Conservation (phyloP, 2,329 filamentous ascomycete genomes). For the Curvularia verruculosa region DNA sequence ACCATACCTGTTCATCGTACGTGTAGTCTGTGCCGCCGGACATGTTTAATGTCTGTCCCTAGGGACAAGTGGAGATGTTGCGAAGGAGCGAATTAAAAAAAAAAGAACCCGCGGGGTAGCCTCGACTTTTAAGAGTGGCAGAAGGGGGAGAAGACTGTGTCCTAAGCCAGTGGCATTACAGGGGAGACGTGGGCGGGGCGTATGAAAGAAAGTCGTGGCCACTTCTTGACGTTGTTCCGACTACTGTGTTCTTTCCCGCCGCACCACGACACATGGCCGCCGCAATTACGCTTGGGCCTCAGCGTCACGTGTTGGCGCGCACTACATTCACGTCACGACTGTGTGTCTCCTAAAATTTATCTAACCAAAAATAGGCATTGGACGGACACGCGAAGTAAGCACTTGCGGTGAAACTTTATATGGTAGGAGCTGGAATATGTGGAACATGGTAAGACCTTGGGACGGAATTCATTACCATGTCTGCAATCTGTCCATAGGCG, state of each 20-base stretch:
- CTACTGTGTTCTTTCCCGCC: slow-evolving; percentile 38
- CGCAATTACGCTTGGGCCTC: slow-evolving; percentile 22
- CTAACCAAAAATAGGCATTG: background rate
- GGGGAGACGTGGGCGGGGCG: slow-evolving; percentile 21
- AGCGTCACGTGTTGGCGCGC: slow-evolving; percentile 11
- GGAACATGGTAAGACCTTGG: background rate
- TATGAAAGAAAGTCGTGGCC: slow-evolving; percentile 39
- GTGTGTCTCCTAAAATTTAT: too few species aligned
- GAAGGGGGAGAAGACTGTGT: slow-evolving; percentile 12
- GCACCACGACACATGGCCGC: slow-evolving; percentile 28
- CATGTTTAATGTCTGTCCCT: slow-evolving; percentile 39
- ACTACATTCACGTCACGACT: slow-evolving; percentile 19
- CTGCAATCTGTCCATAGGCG: slow-evolving; percentile 2
- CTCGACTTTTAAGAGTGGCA: slow-evolving; percentile 24
- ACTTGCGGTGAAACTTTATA: background rate
- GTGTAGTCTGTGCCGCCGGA: slow-evolving; percentile 78
- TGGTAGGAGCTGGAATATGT: background rate
- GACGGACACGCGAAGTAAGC: background rate
- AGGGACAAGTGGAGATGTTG: slow-evolving; percentile 20
- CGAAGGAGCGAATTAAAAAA: slow-evolving; percentile 26
- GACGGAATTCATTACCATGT: background rate
- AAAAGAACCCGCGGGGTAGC: slow-evolving; percentile 21
- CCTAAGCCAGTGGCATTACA: slow-evolving; percentile 31
- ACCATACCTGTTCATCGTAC: slow-evolving; percentile 85
- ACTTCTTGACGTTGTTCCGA: slow-evolving; percentile 33